Percentiles rank a stretch among this genome's conserved stretches.
Evolutionary conservation across 257 asterid species (phyloP).

Genomic region (Nicotiana obtusifolia): DNA sequence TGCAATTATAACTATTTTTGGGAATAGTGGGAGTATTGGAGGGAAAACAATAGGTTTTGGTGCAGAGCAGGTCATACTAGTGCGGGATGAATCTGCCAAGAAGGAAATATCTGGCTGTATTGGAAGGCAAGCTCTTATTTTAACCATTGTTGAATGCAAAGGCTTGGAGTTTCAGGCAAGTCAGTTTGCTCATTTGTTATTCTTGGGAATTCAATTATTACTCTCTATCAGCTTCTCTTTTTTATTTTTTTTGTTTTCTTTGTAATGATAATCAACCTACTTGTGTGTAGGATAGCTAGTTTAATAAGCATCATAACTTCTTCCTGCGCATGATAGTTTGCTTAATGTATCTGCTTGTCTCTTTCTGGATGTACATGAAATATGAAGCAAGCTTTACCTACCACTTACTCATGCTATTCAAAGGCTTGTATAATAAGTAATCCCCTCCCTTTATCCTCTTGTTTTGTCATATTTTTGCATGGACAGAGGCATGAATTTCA

Average conservation of each 20-base stretch:
- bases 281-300: background rate
- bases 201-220: background rate
- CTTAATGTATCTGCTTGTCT: background rate
- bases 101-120: constrained; percentile 33
- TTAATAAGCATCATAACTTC: background rate
- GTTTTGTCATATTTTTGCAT: too few species aligned
- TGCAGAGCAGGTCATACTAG: constrained; percentile 62
- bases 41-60: constrained; percentile 54
- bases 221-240: background rate
- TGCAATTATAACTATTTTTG: constrained; percentile 45
- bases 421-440: too few species aligned
- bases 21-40: constrained; percentile 29
- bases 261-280: background rate
- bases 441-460: too few species aligned
- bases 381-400: background rate
- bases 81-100: constrained; percentile 43
- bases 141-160: constrained; percentile 61
- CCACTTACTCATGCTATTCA: too few species aligned
- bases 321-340: background rate
- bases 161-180: constrained; percentile 71
- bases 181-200: background rate
- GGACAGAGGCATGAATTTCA: too few species aligned
- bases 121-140: constrained; percentile 51
- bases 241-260: background rate
- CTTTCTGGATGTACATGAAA: background rate